Evolutionary conservation across 2,329 filamentous ascomycete genomes (phyloP).

Genomic region (Neocucurbitaria cava): DNA sequence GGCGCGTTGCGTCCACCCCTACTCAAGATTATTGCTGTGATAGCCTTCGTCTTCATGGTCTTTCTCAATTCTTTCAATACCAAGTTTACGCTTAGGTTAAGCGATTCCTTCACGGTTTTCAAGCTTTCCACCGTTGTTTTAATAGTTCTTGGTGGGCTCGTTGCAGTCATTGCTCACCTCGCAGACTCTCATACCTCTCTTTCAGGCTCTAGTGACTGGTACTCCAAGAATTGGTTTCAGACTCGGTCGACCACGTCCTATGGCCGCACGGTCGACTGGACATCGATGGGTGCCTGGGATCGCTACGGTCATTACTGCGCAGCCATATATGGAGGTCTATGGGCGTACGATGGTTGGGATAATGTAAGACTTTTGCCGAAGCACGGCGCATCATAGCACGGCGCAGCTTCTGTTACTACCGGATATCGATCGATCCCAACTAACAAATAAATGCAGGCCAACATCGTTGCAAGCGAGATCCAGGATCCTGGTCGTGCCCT

Average conservation of each 20-base stretch:
- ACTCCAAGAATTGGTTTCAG: slow-evolving; percentile 62
- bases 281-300: slow-evolving; percentile 61
- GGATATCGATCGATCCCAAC: neutral
- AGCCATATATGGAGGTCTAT: slow-evolving; percentile 67
- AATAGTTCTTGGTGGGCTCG: slow-evolving; percentile 39
- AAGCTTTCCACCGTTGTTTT: slow-evolving; percentile 43
- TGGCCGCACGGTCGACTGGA: slow-evolving; percentile 42
- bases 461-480: slow-evolving; percentile 49
- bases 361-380: slow-evolving; percentile 56
- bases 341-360: slow-evolving; percentile 73
- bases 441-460: slow-evolving; percentile 31
- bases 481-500: slow-evolving; percentile 50
- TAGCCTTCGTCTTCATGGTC: slow-evolving; percentile 50
- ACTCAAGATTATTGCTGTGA: slow-evolving; percentile 48
- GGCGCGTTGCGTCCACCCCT: slow-evolving; percentile 20
- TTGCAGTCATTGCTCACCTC: slow-evolving; percentile 40
- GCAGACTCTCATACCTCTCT: slow-evolving; percentile 36
- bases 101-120: slow-evolving; percentile 53
- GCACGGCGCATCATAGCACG: neutral
- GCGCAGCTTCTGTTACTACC: neutral
- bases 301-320: slow-evolving; percentile 66
- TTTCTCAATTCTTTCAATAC: slow-evolving; percentile 55
- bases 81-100: slow-evolving; percentile 49
- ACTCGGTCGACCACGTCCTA: slow-evolving; percentile 60
- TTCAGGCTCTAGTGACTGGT: slow-evolving; percentile 44